phyloP scores from a whole-genome alignment of 2,329 filamentous ascomycete species.

The Fusarium stilboides region DNA sequence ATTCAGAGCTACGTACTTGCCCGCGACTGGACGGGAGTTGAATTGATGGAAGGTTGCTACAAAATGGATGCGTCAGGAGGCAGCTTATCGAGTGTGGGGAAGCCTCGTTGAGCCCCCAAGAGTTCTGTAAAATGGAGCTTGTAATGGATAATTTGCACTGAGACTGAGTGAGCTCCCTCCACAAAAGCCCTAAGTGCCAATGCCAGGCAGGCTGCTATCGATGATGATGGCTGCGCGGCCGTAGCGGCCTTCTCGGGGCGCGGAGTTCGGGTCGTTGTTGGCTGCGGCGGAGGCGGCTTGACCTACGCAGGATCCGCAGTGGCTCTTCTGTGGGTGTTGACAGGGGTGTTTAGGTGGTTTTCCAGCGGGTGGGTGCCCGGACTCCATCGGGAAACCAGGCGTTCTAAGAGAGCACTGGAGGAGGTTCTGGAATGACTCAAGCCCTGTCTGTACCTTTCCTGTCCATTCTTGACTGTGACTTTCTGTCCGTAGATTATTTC shows the following conservation, averaged over 20 bases:
- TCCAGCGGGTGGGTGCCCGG: constrained; percentile 37
- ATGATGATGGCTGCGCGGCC: constrained; percentile 38
- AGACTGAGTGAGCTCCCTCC: constrained; percentile 32
- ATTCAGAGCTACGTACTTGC: constrained; percentile 36
- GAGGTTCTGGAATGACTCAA: constrained; percentile 50
- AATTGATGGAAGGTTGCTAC: constrained; percentile 9
- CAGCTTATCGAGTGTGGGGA: constrained; percentile 43
- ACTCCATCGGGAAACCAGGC: constrained; percentile 30
- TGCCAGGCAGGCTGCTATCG: neutral
- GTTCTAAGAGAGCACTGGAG: constrained; percentile 19
- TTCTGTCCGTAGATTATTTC: constrained; percentile 12
- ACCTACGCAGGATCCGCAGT: constrained; percentile 28
- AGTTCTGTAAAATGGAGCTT: constrained; percentile 13
- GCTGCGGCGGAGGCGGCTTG: constrained; percentile 19
- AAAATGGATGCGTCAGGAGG: constrained; percentile 43
- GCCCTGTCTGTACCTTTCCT: constrained; percentile 18
- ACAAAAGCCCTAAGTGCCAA: constrained; percentile 11
- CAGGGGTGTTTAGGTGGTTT: constrained; percentile 34
- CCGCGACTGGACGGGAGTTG: constrained; percentile 4
- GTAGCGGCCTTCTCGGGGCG: constrained; percentile 39
- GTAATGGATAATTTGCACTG: constrained; percentile 15
- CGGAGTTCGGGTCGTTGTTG: constrained; percentile 43
- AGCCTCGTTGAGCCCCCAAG: constrained; percentile 29
- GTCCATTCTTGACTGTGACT: no score
- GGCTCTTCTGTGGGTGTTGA: constrained; percentile 41